Percentiles rank a stretch among this genome's conserved stretches.
Evolutionary conservation across 257 asterid genomes (phyloP).

Genomic region (Cordia subcordata): DNA sequence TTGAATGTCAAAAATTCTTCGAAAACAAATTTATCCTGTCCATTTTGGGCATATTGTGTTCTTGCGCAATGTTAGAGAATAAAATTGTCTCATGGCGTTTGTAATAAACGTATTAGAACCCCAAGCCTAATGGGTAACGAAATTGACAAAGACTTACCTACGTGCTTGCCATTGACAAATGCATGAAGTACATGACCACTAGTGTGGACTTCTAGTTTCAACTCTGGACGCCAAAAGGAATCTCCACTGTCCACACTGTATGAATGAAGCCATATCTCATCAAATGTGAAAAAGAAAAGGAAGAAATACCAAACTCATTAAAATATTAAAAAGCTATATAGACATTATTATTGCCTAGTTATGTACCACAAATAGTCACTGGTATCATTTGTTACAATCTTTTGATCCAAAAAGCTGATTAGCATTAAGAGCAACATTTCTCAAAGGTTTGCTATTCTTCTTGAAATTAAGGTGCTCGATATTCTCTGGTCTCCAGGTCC

Average conservation of each 20-base stretch:
- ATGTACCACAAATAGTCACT: constrained; percentile 51
- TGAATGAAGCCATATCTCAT: too few relatives aligned
- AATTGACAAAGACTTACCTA: too few relatives aligned
- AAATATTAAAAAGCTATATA: too few relatives aligned
- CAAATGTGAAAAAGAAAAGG: too few relatives aligned
- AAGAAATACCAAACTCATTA: too few relatives aligned
- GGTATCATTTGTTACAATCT: constrained; percentile 35
- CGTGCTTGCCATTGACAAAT: constrained; percentile 30
- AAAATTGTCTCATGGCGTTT: too few relatives aligned
- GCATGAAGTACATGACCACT: constrained; percentile 39
- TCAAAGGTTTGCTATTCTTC: neutral
- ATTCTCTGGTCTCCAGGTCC: constrained; percentile 36
- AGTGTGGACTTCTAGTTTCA: constrained; percentile 19
- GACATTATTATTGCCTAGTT: too few relatives aligned
- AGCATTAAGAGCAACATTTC: constrained; percentile 16
- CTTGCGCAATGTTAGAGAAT: too few relatives aligned
- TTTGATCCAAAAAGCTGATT: constrained; percentile 36
- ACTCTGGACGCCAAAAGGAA: constrained; percentile 28
- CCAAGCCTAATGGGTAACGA: too few relatives aligned
- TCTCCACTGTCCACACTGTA: constrained; percentile 20
- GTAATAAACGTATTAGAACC: too few relatives aligned
- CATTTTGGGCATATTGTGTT: constrained; percentile 15
- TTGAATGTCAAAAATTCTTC: constrained; percentile 7
- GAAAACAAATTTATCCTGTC: constrained; percentile 14
- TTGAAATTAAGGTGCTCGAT: constrained; percentile 10